phyloP scores from a whole-genome alignment of 2,329 filamentous ascomycete genomes.

The Aspergillus calidoustus region DNA sequence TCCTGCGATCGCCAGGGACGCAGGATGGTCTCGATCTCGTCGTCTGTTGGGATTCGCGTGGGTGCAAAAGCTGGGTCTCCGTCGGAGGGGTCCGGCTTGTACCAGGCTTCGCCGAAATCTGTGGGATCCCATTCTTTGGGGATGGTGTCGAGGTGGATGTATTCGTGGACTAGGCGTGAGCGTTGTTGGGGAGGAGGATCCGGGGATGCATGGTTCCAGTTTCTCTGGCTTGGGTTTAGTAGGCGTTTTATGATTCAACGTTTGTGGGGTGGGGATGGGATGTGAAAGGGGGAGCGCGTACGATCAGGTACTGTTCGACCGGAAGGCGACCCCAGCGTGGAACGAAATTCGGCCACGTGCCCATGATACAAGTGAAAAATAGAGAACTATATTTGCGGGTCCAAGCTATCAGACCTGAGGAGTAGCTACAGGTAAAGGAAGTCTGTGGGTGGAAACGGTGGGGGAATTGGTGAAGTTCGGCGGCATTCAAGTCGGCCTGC shows the following conservation, averaged over 20 bases:
- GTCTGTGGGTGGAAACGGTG: too few species aligned
- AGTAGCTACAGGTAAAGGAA: too few species aligned
- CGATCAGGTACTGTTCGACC: slow-evolving; percentile 2
- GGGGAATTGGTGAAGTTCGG: too few species aligned
- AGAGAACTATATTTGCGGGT: too few species aligned
- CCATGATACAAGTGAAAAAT: too few species aligned
- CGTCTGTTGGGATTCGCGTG: neutral
- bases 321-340: slow-evolving; percentile 4
- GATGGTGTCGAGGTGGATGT: neutral
- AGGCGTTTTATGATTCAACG: neutral
- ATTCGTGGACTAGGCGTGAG: neutral
- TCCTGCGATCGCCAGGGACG: neutral
- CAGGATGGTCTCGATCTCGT: neutral
- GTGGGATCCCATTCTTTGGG: slow-evolving; percentile 1
- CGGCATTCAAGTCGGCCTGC: too few species aligned
- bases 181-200: neutral
- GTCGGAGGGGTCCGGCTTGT: neutral
- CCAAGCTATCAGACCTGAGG: too few species aligned
- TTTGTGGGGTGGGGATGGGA: too few species aligned
- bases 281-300: neutral
- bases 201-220: neutral
- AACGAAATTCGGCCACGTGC: neutral
- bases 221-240: neutral
- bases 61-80: neutral
- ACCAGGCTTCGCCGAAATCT: slow-evolving; percentile 1